These are phyloP conservation scores for Pythium dissotocum DNA, from an alignment of 352 stramenopile species.

Conservation along the genomic window DNA sequence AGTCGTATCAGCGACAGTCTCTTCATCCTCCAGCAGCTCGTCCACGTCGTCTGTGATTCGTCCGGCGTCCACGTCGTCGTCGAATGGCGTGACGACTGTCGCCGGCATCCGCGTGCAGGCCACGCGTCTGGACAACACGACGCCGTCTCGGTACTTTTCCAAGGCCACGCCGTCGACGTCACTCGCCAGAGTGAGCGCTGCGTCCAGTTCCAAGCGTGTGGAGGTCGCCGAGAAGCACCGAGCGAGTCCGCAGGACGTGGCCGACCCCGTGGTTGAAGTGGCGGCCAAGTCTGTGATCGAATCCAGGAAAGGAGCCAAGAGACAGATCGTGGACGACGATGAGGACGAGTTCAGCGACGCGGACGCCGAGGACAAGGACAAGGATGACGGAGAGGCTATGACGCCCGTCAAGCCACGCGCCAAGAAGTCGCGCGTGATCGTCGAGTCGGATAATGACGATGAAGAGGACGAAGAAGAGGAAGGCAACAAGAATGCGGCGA, in stretches of 20 bases:
- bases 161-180: conserved; percentile 8
- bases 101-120: conserved; percentile 29
- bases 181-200: conserved; percentile 11
- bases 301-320: conserved; percentile 30
- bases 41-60: conserved; percentile 2
- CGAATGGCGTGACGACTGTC: conserved; percentile 24
- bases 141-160: conserved; percentile 26
- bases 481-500: not conserved
- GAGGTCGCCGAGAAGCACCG: conserved; percentile 18
- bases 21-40: not conserved
- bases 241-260: conserved; percentile 33
- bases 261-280: conserved; percentile 24
- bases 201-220: conserved; percentile 6
- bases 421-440: conserved; percentile 61
- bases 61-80: not conserved
- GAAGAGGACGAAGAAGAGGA: conserved; percentile 28
- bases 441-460: conserved; percentile 60
- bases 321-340: conserved; percentile 35
- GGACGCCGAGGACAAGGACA: conserved; percentile 24
- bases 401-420: conserved; percentile 37
- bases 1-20: not conserved
- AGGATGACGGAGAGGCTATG: conserved; percentile 43
- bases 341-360: conserved; percentile 33
- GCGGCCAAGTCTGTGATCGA: not conserved
- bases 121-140: conserved; percentile 22